Evolutionary conservation across 116 monocot genomes (phyloP), one percentile per base, ranked within the genome.

Genomic region (Thalassia testudinum): DNA sequence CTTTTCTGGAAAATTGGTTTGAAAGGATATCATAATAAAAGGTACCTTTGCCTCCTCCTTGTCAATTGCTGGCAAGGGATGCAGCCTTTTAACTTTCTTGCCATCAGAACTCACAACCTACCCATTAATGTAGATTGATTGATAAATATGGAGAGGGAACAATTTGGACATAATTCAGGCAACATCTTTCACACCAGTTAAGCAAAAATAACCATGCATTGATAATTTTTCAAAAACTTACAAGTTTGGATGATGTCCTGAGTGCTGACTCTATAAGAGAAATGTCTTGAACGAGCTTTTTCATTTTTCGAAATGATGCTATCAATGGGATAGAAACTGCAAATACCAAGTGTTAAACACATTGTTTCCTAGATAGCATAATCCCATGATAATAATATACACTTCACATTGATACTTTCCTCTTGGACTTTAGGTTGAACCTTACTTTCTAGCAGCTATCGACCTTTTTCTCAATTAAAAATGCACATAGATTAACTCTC

Each of bases 221-320:
- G n/a, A n/a, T n/a, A n/a, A n/a, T n/a, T n/a, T n/a, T n/a, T n/a
- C n/a, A 7, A 30, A 18, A 62, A 60, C 81, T 78, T 69, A 87
- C 93, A 57, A 93, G 73, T 24, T 75, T 61, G 1, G 80, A 61
- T 61, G 93, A 93, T 60, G 83, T 83, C 64, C 71, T 73, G 24
- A 93, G 83, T 52, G 93, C 87, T 42, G 62, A 75, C 54, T 57
- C 87, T 44, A 93, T 68, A 21, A 83, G 51, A 23, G 73, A 60
- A 12, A 62, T 60, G 43, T 87, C 78, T 54, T 75, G 70, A 54
- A 64, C 62, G 55, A 93, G 87, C 43, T 68, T 93, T 65, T 73
- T 80, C 93, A 93, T 87, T 71, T 50, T 83, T 69, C 75, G 75
- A 42, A 93, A 93, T 37, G 93, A 80, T 64, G 84, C 73, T 59